A percentile compares a stretch with the other conserved stretches of the same genome.
Evolutionary conservation across 192 early-diverging fungal species (phyloP).

Genomic region (Entomortierella lignicola): DNA sequence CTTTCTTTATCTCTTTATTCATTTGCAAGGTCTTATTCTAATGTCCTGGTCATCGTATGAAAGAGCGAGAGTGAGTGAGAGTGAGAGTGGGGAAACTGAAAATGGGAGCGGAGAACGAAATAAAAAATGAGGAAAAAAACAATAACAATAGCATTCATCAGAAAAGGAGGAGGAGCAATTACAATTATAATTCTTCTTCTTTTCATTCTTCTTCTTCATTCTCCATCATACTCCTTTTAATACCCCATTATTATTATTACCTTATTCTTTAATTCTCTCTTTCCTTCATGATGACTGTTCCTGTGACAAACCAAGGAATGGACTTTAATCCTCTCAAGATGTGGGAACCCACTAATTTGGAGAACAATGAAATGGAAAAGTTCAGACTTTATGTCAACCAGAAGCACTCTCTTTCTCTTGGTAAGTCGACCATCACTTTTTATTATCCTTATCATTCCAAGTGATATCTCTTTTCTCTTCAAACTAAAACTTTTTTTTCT

Average conservation of each 20-base stretch:
- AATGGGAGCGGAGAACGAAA: too few species aligned
- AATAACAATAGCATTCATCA: too few species aligned
- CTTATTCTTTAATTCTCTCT: background rate
- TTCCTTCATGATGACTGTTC: conserved; percentile 5
- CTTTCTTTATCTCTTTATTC: too few species aligned
- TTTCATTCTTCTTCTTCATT: background rate
- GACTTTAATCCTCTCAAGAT: conserved; percentile 57
- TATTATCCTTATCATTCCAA: background rate
- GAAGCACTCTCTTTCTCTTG: conserved; percentile 69
- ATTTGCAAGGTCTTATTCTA: too few species aligned
- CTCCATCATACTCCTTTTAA: too few species aligned
- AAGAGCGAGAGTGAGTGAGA: too few species aligned
- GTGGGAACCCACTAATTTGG: conserved; percentile 71
- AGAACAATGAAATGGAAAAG: conserved; percentile 72
- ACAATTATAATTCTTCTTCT: background rate
- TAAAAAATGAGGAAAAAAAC: too few species aligned
- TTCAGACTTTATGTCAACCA: conserved; percentile 81
- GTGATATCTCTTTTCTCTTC: background rate
- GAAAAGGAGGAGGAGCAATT: background rate
- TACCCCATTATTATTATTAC: background rate
- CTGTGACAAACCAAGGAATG: conserved; percentile 35
- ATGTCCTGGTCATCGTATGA: too few species aligned
- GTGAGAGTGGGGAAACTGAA: too few species aligned
- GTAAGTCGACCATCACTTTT: conserved; percentile 56
- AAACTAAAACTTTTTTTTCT: conserved; percentile 2